Evolutionary conservation across 257 asterid genomes (phyloP).

Genomic region (Solanum medicagineum): DNA sequence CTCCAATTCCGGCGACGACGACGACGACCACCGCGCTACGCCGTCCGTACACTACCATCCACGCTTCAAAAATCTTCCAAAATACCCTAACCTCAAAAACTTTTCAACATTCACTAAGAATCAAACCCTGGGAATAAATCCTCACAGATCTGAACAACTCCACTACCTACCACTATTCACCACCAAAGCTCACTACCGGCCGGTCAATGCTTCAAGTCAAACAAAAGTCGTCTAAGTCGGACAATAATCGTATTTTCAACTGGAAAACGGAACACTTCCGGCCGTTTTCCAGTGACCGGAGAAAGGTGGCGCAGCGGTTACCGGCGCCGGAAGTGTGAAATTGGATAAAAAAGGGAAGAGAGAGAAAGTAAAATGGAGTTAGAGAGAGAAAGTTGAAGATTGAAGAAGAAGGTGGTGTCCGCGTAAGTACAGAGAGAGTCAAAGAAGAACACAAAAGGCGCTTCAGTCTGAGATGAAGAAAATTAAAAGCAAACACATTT

Average conservation of each 20-base stretch:
- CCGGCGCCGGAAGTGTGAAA: slow-evolving; percentile 2
- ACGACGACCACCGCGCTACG: slow-evolving; percentile 26
- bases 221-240: neutral
- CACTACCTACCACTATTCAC: neutral
- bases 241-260: neutral
- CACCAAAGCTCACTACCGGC: neutral
- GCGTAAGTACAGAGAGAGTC: neutral
- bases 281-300: neutral
- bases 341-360: neutral
- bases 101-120: slow-evolving; percentile 2
- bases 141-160: slow-evolving; percentile 17
- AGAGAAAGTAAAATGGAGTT: neutral
- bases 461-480: neutral
- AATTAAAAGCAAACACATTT: neutral
- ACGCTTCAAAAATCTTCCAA: slow-evolving; percentile 23
- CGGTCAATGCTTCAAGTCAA: slow-evolving; percentile 1
- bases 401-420: neutral
- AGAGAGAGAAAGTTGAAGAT: neutral
- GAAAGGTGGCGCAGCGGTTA: neutral
- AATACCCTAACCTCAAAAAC: slow-evolving; percentile 9
- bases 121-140: slow-evolving; percentile 4
- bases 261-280: neutral
- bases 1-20: slow-evolving; percentile 3
- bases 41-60: slow-evolving; percentile 59
- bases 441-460: neutral